A percentile compares a stretch with the other conserved stretches of the same genome.
phyloP scores from a whole-genome alignment of 2,329 filamentous ascomycete species.

The Zymoseptoria pseudotritici region DNA sequence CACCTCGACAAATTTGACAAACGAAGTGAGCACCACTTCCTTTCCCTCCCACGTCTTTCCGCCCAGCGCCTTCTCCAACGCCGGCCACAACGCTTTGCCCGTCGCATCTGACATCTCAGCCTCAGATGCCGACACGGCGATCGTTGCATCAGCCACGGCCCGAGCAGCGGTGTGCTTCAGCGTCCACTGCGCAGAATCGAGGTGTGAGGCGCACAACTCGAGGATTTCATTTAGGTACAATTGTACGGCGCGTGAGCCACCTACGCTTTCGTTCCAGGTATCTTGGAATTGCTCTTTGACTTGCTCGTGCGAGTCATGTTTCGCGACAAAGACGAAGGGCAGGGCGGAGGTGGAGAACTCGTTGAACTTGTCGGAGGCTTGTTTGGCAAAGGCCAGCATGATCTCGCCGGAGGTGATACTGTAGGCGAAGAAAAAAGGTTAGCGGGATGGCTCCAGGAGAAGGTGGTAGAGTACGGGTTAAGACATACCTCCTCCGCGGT shows the following conservation, averaged over 20 bases:
- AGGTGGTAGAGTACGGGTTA: not conserved
- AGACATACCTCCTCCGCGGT: constrained; percentile 19
- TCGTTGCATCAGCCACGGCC: constrained; percentile 65
- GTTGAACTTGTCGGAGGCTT: constrained; percentile 82
- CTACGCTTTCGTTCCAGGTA: constrained; percentile 86
- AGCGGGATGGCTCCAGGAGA: not conserved
- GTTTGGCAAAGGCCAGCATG: constrained; percentile 73
- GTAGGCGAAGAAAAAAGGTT: not conserved
- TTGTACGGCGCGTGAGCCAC: constrained; percentile 70
- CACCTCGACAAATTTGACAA: constrained; percentile 68
- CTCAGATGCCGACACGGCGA: constrained; percentile 47
- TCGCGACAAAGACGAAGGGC: constrained; percentile 80
- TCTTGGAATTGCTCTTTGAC: constrained; percentile 73
- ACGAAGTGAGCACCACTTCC: constrained; percentile 71
- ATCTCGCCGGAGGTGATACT: constrained; percentile 75
- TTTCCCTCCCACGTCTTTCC: constrained; percentile 94
- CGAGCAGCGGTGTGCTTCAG: constrained; percentile 84
- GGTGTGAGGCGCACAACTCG: constrained; percentile 55
- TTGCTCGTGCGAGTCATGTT: constrained; percentile 76
- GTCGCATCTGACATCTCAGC: constrained; percentile 47
- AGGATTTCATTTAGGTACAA: constrained; percentile 82
- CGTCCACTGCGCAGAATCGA: constrained; percentile 79
- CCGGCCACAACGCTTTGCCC: constrained; percentile 60
- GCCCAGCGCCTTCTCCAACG: constrained; percentile 69
- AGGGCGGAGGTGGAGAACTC: constrained; percentile 66